phyloP scores from a whole-genome alignment of 2,329 filamentous ascomycete species.

The Coleophoma eucalyptorum region DNA sequence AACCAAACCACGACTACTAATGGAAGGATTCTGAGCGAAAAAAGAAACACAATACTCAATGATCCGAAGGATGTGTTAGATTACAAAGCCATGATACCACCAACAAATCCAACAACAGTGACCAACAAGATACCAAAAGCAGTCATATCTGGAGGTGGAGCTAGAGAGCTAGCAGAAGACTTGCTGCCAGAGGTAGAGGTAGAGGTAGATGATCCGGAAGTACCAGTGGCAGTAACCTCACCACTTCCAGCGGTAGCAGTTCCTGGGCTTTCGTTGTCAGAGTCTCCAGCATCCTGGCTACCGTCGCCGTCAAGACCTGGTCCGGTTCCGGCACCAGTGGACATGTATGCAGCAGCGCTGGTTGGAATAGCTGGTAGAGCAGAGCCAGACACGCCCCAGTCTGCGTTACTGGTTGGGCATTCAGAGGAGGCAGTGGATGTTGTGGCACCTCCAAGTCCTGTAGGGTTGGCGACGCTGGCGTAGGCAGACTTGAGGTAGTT shows the following conservation, averaged over 20 bases:
- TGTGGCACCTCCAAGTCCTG: slow-evolving; percentile 46
- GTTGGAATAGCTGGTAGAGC: slow-evolving; percentile 41
- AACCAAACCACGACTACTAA: too few species aligned
- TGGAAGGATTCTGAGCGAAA: too few species aligned
- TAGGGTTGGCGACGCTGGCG: slow-evolving; percentile 34
- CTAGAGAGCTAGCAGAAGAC: background rate
- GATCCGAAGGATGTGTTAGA: too few species aligned
- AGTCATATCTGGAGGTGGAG: background rate
- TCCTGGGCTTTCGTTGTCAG: background rate
- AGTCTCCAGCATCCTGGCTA: slow-evolving; percentile 10
- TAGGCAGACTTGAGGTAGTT: slow-evolving; percentile 38
- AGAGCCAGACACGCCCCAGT: slow-evolving; percentile 41
- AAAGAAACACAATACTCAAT: too few species aligned
- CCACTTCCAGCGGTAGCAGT: slow-evolving; percentile 5
- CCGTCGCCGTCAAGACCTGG: slow-evolving; percentile 29
- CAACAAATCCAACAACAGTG: too few species aligned
- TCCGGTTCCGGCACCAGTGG: slow-evolving; percentile 40
- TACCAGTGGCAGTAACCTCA: background rate
- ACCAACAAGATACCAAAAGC: too few species aligned
- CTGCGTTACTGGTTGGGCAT: slow-evolving; percentile 37
- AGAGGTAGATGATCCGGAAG: background rate
- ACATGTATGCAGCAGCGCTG: slow-evolving; percentile 34
- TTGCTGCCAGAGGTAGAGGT: too few species aligned
- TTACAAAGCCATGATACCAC: too few species aligned
- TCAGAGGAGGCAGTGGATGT: slow-evolving; percentile 24